Percentiles rank a stretch among this genome's conserved stretches.
phyloP scores from a whole-genome alignment of 2,329 filamentous ascomycete genomes.

The Sphaerostilbella broomeana region DNA sequence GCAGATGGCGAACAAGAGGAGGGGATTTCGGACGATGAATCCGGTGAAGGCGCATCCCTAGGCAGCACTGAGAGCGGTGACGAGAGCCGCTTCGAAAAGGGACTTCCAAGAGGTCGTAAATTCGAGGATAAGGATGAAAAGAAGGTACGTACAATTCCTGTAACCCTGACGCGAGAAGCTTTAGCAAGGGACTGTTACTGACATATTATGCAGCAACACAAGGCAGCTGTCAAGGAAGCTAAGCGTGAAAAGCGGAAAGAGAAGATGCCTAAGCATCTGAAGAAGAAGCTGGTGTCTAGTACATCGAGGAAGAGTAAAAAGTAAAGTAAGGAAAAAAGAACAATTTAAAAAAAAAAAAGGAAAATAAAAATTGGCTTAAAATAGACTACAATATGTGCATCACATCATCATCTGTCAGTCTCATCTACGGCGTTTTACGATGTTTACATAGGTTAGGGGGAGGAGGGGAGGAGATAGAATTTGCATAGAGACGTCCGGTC shows the following conservation, averaged over 20 bases:
- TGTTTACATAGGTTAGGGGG: too few relatives aligned
- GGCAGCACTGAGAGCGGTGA: conserved; percentile 38
- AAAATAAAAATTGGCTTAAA: conserved; percentile 6
- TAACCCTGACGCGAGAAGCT: too few relatives aligned
- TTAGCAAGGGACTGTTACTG: too few relatives aligned
- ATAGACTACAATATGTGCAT: background rate
- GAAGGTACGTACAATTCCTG: conserved; percentile 55
- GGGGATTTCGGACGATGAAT: conserved; percentile 35
- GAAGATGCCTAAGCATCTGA: conserved; percentile 94
- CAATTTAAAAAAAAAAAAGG: conserved; percentile 5
- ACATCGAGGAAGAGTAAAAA: conserved; percentile 56
- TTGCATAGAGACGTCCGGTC: too few relatives aligned
- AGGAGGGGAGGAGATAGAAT: too few relatives aligned
- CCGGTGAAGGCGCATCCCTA: conserved; percentile 43
- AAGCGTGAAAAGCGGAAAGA: conserved; percentile 89
- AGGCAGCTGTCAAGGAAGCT: conserved; percentile 86
- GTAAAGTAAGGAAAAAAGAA: conserved; percentile 8
- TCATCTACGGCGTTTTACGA: background rate
- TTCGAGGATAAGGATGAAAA: conserved; percentile 92
- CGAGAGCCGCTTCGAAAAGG: conserved; percentile 56
- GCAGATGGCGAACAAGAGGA: conserved; percentile 33
- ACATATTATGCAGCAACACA: conserved; percentile 52
- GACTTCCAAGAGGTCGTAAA: conserved; percentile 68
- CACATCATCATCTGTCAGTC: background rate
- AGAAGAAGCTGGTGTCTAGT: conserved; percentile 74